Evolutionary conservation across 1,139 yeast genomes (phyloP), one percentile per base, ranked within the genome.

Genomic region (Sugiyamaella pinicola): DNA sequence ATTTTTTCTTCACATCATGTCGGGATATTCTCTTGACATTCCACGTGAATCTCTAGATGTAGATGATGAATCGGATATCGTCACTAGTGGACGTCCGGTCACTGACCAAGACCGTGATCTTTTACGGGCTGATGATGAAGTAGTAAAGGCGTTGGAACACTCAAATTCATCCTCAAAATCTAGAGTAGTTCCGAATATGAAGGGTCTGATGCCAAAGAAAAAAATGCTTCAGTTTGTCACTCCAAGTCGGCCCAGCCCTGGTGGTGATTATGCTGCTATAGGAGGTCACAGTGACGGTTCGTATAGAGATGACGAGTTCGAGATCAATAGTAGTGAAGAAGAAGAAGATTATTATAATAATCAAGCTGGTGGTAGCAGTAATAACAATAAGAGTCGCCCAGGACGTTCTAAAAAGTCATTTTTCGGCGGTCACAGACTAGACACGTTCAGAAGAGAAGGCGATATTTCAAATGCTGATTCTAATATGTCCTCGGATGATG

Each of bases 51-150:
- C 61, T 9, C 61, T 61, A 21, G 60, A 53, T 12, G 64, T 56
- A 26, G 66, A 59, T 31, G 61, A 62, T 9, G 69, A 63, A 52
- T 63, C 54, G 33, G 67, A 63, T 49, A 55, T 64, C 42, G 66
- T 63, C 21, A 55, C 60, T 34, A 59, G 63, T 34, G 64, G 60
- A 10, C 54, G 54, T 8, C 51, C 54, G 4, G 65, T 64, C 6
- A 58, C 66, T 2, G 58, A 58, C 9, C 59, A 53, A 28, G 69
- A 65, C 55, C 55, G 67, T 3, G 63, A 64, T 45, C 56, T 65
- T 40, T 57, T 65, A 9, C 47, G 61, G 22, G 67, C 65, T 2
- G 69, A 64, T 52, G 67, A 65, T 37, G 66, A 62, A 21, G 64
- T 59, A 12, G 50, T 64, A n/a, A 46, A 62, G 34, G 65, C 63